These are phyloP conservation scores for Entoloma clypeatum DNA, from an alignment of 1,284 basidiomycete species.

Conservation along the genomic window DNA sequence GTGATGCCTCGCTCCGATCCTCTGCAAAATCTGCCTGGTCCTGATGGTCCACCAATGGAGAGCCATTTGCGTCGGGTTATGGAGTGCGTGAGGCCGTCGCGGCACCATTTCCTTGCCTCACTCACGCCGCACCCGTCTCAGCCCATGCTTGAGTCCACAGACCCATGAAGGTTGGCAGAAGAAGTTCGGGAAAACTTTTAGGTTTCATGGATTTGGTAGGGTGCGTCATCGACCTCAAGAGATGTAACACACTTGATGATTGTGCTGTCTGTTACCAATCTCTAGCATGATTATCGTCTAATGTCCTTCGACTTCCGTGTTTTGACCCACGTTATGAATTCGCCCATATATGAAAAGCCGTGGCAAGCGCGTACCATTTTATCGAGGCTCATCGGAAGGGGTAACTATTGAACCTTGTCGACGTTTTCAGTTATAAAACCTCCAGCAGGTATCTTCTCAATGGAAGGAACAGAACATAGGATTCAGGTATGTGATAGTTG, in stretches of 20 bases:
- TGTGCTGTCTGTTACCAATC: not conserved
- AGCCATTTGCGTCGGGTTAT: slow-evolving; percentile 41
- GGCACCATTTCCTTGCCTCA: not conserved
- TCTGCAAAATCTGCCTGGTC: slow-evolving; percentile 44
- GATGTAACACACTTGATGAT: not conserved
- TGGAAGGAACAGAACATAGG: slow-evolving; percentile 46
- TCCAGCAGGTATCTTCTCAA: slow-evolving; percentile 42
- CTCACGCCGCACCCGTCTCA: slow-evolving; percentile 13
- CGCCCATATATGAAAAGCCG: slow-evolving; percentile 48
- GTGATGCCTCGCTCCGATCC: slow-evolving; percentile 45
- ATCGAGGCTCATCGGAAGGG: slow-evolving; percentile 45
- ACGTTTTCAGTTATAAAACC: not conserved
- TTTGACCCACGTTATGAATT: slow-evolving; percentile 46
- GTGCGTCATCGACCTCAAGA: slow-evolving; percentile 22
- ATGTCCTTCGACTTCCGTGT: slow-evolving; percentile 50
- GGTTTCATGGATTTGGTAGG: slow-evolving; percentile 49
- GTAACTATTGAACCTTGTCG: slow-evolving; percentile 18
- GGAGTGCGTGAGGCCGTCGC: slow-evolving; percentile 31
- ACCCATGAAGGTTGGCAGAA: slow-evolving; percentile 42
- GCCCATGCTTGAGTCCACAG: slow-evolving; percentile 35
- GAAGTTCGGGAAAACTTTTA: slow-evolving; percentile 44
- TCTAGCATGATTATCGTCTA: slow-evolving; percentile 49
- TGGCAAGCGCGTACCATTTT: slow-evolving; percentile 50
- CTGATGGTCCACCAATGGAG: slow-evolving; percentile 35
- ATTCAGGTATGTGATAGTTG: slow-evolving; percentile 27